Conservation (phyloP, 495 filamentous ascomycete genomes). For the Terfezia boudieri region DNA sequence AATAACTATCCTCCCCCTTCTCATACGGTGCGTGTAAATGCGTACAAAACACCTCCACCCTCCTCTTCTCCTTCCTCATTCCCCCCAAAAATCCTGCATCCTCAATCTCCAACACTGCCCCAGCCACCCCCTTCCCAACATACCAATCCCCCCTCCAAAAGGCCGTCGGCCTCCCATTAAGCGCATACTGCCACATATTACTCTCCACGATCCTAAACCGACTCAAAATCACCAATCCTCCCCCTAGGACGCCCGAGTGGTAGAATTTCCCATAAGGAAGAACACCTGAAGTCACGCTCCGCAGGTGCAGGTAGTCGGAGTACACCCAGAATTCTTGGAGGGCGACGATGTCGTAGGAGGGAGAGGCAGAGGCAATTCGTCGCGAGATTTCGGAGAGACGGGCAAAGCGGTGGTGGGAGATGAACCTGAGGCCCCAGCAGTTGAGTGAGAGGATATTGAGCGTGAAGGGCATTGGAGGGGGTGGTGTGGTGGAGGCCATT, state of each 20-base stretch:
- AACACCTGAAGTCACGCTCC: slow-evolving; percentile 44
- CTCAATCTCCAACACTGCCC: slow-evolving; percentile 43
- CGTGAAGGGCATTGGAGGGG: slow-evolving; percentile 55
- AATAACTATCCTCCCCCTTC: slow-evolving; percentile 53
- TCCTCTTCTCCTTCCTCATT: slow-evolving; percentile 41
- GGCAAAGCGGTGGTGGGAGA: slow-evolving; percentile 55
- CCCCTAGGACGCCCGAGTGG: slow-evolving; percentile 67
- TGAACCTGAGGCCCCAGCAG: slow-evolving; percentile 86
- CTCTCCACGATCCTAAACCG: slow-evolving; percentile 92
- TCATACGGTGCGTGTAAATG: slow-evolving; percentile 83
- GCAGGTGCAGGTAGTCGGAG: slow-evolving; percentile 68
- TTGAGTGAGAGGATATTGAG: slow-evolving; percentile 48
- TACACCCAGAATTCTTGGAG: slow-evolving; percentile 94
- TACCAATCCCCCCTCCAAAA: slow-evolving; percentile 90
- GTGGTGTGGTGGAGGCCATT: slow-evolving; percentile 60
- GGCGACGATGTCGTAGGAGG: slow-evolving; percentile 65
- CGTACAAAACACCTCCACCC: slow-evolving; percentile 86
- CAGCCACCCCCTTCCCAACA: slow-evolving; percentile 86
- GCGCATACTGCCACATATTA: slow-evolving; percentile 62
- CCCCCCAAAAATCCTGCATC: slow-evolving; percentile 60
- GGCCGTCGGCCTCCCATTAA: slow-evolving; percentile 81
- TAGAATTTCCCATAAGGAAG: slow-evolving; percentile 95
- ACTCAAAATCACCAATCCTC: slow-evolving; percentile 77
- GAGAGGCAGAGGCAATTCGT: slow-evolving; percentile 40
- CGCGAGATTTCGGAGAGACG: slow-evolving; percentile 68